Evolutionary conservation across 106 monocot species (phyloP).

Genomic region (Vanilla planifolia): DNA sequence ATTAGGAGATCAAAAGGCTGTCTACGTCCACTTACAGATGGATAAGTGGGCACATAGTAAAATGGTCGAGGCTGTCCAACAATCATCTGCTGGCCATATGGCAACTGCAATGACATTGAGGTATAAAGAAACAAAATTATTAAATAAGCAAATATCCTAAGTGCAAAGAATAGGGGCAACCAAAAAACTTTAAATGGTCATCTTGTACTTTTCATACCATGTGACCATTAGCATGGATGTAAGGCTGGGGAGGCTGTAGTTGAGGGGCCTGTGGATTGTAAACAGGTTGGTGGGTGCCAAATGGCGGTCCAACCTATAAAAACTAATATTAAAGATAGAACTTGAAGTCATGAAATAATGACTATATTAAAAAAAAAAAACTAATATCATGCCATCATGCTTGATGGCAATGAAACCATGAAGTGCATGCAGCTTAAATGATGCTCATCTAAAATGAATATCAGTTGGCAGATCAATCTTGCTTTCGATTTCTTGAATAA

Average conservation of each 20-base stretch:
- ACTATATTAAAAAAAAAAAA: neutral
- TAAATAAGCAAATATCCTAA: too few relatives aligned
- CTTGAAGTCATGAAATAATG: neutral
- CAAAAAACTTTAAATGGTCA: neutral
- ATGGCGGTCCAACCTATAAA: slow-evolving; percentile 10
- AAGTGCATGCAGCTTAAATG: neutral
- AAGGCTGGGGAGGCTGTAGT: slow-evolving; percentile 1
- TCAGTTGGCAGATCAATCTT: too few relatives aligned
- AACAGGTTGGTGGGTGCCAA: slow-evolving; percentile 5
- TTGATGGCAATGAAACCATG: neutral
- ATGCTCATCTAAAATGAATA: neutral
- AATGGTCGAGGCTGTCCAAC: slow-evolving; percentile 10
- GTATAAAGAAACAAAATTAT: too few relatives aligned
- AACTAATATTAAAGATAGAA: too few relatives aligned
- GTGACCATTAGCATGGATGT: slow-evolving; percentile 8
- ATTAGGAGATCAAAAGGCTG: neutral
- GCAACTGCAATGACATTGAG: slow-evolving; percentile 3
- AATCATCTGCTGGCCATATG: slow-evolving; percentile 10
- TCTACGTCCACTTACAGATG: slow-evolving; percentile 10
- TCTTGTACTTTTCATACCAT: slow-evolving; percentile 2
- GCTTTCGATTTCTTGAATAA: too few relatives aligned
- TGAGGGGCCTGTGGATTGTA: slow-evolving; percentile 15
- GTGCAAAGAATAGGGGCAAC: neutral
- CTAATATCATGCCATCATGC: neutral
- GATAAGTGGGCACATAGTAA: slow-evolving; percentile 13